Percentiles rank a stretch among this genome's conserved stretches.
Evolutionary conservation across 2,329 filamentous ascomycete genomes (phyloP).

Genomic region (Phyllosticta citriasiana): DNA sequence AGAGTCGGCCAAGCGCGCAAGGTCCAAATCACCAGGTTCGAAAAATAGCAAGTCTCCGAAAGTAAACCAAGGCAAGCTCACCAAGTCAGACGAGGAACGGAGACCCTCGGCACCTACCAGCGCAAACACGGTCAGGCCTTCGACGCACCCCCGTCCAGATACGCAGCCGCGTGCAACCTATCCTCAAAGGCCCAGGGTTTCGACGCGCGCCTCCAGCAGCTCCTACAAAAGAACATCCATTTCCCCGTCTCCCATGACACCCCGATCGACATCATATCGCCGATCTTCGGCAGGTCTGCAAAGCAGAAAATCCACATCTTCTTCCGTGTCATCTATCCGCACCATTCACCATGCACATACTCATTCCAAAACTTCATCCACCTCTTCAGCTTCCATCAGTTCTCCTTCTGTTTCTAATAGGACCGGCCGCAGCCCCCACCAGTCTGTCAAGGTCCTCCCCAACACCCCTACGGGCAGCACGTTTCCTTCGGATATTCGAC

Average conservation of each 20-base stretch:
- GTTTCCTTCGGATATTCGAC: slow-evolving; percentile 78
- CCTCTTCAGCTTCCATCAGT: slow-evolving; percentile 61
- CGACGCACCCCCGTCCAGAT: slow-evolving; percentile 28
- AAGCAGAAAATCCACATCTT: slow-evolving; percentile 91
- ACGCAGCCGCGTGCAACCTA: slow-evolving; percentile 28
- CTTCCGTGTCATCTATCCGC: slow-evolving; percentile 84
- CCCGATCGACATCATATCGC: slow-evolving; percentile 71
- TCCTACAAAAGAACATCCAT: slow-evolving; percentile 56
- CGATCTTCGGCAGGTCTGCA: slow-evolving; percentile 74
- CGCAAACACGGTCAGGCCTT: slow-evolving; percentile 21
- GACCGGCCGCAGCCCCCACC: slow-evolving; percentile 66
- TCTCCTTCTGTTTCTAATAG: slow-evolving; percentile 40
- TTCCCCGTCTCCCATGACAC: slow-evolving; percentile 79
- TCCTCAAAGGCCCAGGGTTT: slow-evolving; percentile 32
- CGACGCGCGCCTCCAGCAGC: slow-evolving; percentile 30
- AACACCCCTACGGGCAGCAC: slow-evolving; percentile 63
- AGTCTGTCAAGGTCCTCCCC: slow-evolving; percentile 84
- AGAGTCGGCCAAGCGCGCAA: slow-evolving; percentile 52
- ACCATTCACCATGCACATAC: slow-evolving; percentile 81
- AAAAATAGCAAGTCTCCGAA: slow-evolving; percentile 11
- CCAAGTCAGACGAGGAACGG: slow-evolving; percentile 19
- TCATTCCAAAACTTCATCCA: slow-evolving; percentile 90
- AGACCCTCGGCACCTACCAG: slow-evolving; percentile 22
- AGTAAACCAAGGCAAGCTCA: slow-evolving; percentile 24
- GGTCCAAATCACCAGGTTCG: slow-evolving; percentile 15